Evolutionary conservation across 768 basidiomycete genomes (phyloP), one percentile per base, ranked within the genome.

Genomic region (Lactarius hatsudake): DNA sequence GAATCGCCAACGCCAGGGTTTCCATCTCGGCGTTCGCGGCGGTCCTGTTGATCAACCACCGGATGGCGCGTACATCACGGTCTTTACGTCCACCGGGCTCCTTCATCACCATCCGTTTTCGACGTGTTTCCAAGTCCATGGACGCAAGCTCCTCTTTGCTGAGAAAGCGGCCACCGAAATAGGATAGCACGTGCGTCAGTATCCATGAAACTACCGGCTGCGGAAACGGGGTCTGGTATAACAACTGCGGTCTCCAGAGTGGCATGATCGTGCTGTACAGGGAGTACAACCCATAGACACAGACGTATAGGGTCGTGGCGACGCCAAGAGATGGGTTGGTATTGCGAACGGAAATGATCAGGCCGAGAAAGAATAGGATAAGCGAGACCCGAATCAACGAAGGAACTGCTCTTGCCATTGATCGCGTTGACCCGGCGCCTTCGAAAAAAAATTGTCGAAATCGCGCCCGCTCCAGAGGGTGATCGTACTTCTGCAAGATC

Each of bases 361-460:
- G 59, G 2, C 65, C 65, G n/a, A 45, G 0, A 13, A 66, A 56
- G 34, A 66, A 61, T 15, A 66, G 51, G 2, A 61, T 6, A 18
- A 65, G 53, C 30, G 64, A 65, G 26, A 45, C 0, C 23, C 56
- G 59, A 8, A 65, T 10, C 13, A 65, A 51, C 12, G 9, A n/a
- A 15, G 53, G 42, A 0, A 56, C 42, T 3, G 15, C 6, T 7
- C 43, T 17, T 2, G 59, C 64, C 9, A 61, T 5, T 0, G 20
- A 3, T 5, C 7, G 59, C 3, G 56, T 18, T 5, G 30, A 5
- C 4, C 56, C 9, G 54, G 38, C 6, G 5, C 42, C 65, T 7
- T 61, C 60, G 5, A 26, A 56, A 4, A 66, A 18, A n/a, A 26
- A 48, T 5, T n/a, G 26, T 38, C 42, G 60, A 7, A 56, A 5